These are phyloP conservation scores for Penicillium expansum DNA, from an alignment of 2,329 filamentous ascomycete genomes.

Conservation along the genomic window DNA sequence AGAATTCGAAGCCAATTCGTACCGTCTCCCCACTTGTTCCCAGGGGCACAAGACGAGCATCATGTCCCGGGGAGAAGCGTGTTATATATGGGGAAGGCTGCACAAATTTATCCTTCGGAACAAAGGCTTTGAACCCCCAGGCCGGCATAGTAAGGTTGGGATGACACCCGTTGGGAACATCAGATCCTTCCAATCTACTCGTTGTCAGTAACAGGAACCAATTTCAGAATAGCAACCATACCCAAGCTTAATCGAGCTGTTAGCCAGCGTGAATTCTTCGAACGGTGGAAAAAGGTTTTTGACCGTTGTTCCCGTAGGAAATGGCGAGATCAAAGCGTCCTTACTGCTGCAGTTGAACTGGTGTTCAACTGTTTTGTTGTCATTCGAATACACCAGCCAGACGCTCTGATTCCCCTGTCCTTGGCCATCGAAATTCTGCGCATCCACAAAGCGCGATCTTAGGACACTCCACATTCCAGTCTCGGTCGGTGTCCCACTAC, in stretches of 20 bases:
- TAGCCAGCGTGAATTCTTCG: slow-evolving; percentile 50
- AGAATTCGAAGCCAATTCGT: slow-evolving; percentile 51
- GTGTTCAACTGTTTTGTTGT: slow-evolving; percentile 51
- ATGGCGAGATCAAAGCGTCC: slow-evolving; percentile 58
- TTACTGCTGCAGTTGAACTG: slow-evolving; percentile 55
- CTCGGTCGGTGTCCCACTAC: slow-evolving; percentile 52
- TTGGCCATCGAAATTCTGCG: slow-evolving; percentile 54
- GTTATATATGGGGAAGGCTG: slow-evolving; percentile 48
- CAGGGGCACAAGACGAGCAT: slow-evolving; percentile 26
- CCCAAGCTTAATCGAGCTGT: slow-evolving; percentile 46
- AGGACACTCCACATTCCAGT: slow-evolving; percentile 58
- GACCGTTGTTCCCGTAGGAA: slow-evolving; percentile 52
- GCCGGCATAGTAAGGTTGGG: slow-evolving; percentile 43
- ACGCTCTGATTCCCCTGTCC: slow-evolving; percentile 49
- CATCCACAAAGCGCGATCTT: slow-evolving; percentile 47
- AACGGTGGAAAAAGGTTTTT: slow-evolving; percentile 63
- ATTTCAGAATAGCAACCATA: slow-evolving; percentile 46
- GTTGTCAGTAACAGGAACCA: slow-evolving; percentile 57
- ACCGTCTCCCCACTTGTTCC: slow-evolving; percentile 1
- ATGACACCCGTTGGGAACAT: slow-evolving; percentile 54
- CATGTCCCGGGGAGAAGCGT: slow-evolving; percentile 47
- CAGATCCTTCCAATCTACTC: slow-evolving; percentile 57
- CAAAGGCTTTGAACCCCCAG: slow-evolving; percentile 57
- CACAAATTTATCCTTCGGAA: slow-evolving; percentile 59
- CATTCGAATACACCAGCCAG: slow-evolving; percentile 48